These are phyloP conservation scores for Serendipita sp. DNA, from an alignment of 768 basidiomycete species.

Conservation along the genomic window DNA sequence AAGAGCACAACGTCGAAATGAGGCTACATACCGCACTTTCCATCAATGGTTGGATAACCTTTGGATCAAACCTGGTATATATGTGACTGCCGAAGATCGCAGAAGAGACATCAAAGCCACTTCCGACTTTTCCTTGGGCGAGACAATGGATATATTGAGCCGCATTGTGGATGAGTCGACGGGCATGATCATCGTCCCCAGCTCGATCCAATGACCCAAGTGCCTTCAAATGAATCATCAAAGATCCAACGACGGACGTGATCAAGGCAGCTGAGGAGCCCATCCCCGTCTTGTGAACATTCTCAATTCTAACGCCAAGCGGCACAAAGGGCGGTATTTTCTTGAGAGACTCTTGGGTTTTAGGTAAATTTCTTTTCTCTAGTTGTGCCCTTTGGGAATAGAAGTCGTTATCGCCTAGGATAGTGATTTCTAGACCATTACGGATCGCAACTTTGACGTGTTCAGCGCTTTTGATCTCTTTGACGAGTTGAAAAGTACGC, in stretches of 20 bases:
- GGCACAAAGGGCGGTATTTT: constrained; percentile 62
- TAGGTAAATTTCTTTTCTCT: constrained; percentile 40
- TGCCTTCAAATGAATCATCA: constrained; percentile 60
- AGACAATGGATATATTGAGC: constrained; percentile 91
- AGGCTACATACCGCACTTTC: constrained; percentile 29
- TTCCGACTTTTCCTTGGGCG: constrained; percentile 96
- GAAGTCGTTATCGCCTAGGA: constrained; percentile 93
- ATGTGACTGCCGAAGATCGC: constrained; percentile 91
- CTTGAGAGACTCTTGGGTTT: constrained; percentile 45
- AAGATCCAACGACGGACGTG: constrained; percentile 78
- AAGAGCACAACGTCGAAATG: neutral
- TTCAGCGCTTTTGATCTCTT: constrained; percentile 38
- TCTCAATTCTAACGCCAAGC: constrained; percentile 47
- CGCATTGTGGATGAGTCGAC: constrained; percentile 69
- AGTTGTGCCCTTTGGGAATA: constrained; percentile 86
- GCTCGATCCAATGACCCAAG: constrained; percentile 37
- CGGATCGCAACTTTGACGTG: constrained; percentile 29
- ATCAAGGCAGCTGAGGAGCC: constrained; percentile 96
- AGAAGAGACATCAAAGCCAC: constrained; percentile 90
- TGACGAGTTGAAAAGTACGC: constrained; percentile 51
- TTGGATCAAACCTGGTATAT: constrained; percentile 75
- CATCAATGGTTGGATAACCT: constrained; percentile 52
- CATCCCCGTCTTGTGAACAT: constrained; percentile 97
- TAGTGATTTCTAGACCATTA: constrained; percentile 54
- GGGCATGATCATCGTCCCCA: constrained; percentile 28